These are phyloP conservation scores for Tuber indicum DNA, from an alignment of 495 filamentous ascomycete species.

Conservation along the genomic window DNA sequence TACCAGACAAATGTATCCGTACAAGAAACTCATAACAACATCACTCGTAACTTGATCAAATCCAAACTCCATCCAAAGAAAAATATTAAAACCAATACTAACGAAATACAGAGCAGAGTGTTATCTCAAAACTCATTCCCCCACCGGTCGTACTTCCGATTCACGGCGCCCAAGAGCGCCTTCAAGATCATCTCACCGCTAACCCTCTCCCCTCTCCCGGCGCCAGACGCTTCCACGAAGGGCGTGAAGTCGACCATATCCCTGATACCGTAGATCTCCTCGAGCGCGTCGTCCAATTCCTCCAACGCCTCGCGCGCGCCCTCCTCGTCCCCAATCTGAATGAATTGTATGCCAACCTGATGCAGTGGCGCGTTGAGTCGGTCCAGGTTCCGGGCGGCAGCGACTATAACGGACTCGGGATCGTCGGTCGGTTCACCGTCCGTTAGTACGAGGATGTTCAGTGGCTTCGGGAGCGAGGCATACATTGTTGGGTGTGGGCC, in stretches of 20 bases:
- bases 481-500: conserved; percentile 3
- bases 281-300: conserved; percentile 73
- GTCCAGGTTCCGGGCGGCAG: conserved; percentile 65
- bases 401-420: conserved; percentile 62
- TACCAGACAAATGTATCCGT: not conserved
- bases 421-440: conserved; percentile 84
- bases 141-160: conserved; percentile 37
- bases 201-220: conserved; percentile 12
- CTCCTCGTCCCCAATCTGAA: conserved; percentile 79
- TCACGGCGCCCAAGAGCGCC: conserved; percentile 37
- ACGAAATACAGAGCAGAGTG: not conserved
- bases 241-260: conserved; percentile 84
- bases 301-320: conserved; percentile 58
- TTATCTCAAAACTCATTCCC: conserved; percentile 24
- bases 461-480: conserved; percentile 52
- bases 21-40: not conserved
- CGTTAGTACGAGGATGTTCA: conserved; percentile 92
- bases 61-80: not conserved
- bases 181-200: conserved; percentile 39
- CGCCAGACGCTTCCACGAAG: conserved; percentile 18
- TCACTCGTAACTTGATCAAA: not conserved
- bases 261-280: conserved; percentile 52
- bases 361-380: conserved; percentile 63
- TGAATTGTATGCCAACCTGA: conserved; percentile 94
- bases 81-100: not conserved